Evolutionary conservation across 495 filamentous ascomycete species (phyloP).

Genomic region (Lepraria neglecta): DNA sequence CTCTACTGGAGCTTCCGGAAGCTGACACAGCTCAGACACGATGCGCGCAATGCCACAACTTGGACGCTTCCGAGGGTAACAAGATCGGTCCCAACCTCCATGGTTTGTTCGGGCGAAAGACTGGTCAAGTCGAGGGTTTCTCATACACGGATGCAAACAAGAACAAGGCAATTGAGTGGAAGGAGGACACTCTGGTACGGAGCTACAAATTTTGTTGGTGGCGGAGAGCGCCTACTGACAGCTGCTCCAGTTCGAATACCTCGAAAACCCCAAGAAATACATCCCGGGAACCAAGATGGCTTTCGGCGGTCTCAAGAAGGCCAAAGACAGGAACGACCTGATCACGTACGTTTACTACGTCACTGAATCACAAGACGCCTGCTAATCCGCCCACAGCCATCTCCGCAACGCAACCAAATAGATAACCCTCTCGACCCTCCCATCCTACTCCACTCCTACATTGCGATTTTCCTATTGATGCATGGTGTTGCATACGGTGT

Average conservation of each 20-base stretch:
- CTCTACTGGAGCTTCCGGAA: neutral
- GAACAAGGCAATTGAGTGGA: slow-evolving; percentile 85
- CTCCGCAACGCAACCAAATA: slow-evolving; percentile 33
- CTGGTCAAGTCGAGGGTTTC: slow-evolving; percentile 84
- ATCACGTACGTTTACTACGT: slow-evolving; percentile 68
- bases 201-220: slow-evolving; percentile 4
- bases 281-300: slow-evolving; percentile 99
- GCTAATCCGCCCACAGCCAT: slow-evolving; percentile 22
- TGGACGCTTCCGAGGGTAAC: slow-evolving; percentile 80
- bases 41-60: slow-evolving; percentile 97
- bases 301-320: slow-evolving; percentile 99
- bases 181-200: slow-evolving; percentile 77
- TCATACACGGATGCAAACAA: slow-evolving; percentile 99
- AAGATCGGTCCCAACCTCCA: slow-evolving; percentile 96
- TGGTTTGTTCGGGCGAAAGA: slow-evolving; percentile 96
- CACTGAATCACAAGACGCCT: too few species aligned
- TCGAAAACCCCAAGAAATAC: slow-evolving; percentile 92
- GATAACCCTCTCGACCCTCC: slow-evolving; percentile 14
- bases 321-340: slow-evolving; percentile 97
- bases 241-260: slow-evolving; percentile 59
- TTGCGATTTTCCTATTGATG: slow-evolving; percentile 2
- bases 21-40: slow-evolving; percentile 55
- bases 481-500: slow-evolving; percentile 8
- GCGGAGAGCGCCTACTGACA: neutral
- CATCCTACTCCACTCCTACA: slow-evolving; percentile 21